Percentiles rank a stretch among this genome's conserved stretches.
These are phyloP conservation scores for Daldinia eschscholtzii DNA, from an alignment of 2,329 filamentous ascomycete species.

Conservation along the genomic window DNA sequence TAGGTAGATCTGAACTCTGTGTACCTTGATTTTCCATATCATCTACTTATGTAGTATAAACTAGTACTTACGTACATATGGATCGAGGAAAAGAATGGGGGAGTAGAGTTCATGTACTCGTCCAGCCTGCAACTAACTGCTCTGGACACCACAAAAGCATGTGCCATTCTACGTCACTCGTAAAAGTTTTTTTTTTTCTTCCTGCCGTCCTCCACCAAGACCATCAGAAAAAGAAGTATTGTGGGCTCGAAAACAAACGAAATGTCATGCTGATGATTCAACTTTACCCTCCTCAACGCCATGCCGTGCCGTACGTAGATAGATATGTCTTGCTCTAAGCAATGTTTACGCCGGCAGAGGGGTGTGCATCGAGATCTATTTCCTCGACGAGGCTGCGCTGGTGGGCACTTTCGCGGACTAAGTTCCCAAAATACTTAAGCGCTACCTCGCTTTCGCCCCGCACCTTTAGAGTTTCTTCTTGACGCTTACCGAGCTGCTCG, in stretches of 20 bases:
- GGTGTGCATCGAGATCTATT: conserved; percentile 68
- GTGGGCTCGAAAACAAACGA: conserved; percentile 22
- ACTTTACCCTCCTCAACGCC: conserved; percentile 32
- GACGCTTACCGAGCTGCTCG: conserved; percentile 82
- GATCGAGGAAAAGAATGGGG: conserved; percentile 18
- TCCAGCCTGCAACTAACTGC: conserved; percentile 22
- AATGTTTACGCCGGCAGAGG: conserved; percentile 29
- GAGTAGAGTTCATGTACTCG: conserved; percentile 35
- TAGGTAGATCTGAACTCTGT: conserved; percentile 3
- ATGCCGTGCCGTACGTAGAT: conserved; percentile 28
- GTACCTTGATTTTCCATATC: conserved; percentile 8
- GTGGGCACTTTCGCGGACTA: conserved; percentile 74
- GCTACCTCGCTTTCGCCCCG: conserved; percentile 88
- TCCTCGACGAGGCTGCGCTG: conserved; percentile 64
- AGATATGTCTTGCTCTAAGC: conserved; percentile 30
- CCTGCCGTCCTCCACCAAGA: conserved; percentile 21
- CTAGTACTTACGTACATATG: conserved; percentile 27
- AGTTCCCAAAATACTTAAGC: conserved; percentile 88
- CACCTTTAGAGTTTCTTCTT: conserved; percentile 86
- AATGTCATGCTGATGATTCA: conserved; percentile 33
- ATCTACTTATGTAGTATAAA: conserved; percentile 10
- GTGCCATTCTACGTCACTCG: conserved; percentile 38
- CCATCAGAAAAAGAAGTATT: conserved; percentile 16
- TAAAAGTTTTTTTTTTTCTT: conserved; percentile 20
- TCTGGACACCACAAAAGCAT: conserved; percentile 27